Base-by-base conservation (phyloP, 2,329 filamentous ascomycete species). In the Didymella glomerata region DNA sequence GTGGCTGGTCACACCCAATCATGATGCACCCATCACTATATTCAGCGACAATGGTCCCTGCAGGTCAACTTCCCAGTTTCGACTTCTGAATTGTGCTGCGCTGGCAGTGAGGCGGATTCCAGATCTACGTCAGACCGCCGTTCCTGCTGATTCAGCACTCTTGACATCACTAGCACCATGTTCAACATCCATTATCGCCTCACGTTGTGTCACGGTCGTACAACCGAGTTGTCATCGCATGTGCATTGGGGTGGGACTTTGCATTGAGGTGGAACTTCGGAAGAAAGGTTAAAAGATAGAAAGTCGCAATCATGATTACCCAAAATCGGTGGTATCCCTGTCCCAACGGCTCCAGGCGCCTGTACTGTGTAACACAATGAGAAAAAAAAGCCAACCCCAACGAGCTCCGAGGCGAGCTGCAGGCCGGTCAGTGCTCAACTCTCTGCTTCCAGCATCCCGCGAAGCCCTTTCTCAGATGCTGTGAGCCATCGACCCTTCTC, bases 401-500 rank as follows among this genome's bases (percentile, higher is more conserved):
- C 13, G 7, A 16, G 16, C 4, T 25, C 25, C 30, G 4, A 28
- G 32, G 40, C 14, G 47, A 49, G 22, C 36, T 48, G 51, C 51
- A 55, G 34, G 38, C 47, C 45, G 32, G 48, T 25, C 45, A 32
- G 48, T 25, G 27, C 34, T 66, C 62, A 64, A 47, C 53, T 34
- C 66, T 84, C 76, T 16, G 87, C 79, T 64, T 88, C 86, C 66
- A 92, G 72, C 77, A 90, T 86, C 58, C 85, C 82, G 70, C 80
- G 86, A 74, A 93, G 74, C 14, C 78, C 84, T 9, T 80, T 78
- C 71, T 92, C 90, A n/a, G 86, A 87, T 18, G 88, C 88, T 65
- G 86, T 85, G 78, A 88, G 87, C 91, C 91, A 94, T 65, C 90
- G 82, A 6, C 89, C 91, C 67, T 87, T 84, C 76, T 91, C 88